Base-by-base conservation (phyloP, 169 alveolate species). In the Hepatocystis sp. region DNA sequence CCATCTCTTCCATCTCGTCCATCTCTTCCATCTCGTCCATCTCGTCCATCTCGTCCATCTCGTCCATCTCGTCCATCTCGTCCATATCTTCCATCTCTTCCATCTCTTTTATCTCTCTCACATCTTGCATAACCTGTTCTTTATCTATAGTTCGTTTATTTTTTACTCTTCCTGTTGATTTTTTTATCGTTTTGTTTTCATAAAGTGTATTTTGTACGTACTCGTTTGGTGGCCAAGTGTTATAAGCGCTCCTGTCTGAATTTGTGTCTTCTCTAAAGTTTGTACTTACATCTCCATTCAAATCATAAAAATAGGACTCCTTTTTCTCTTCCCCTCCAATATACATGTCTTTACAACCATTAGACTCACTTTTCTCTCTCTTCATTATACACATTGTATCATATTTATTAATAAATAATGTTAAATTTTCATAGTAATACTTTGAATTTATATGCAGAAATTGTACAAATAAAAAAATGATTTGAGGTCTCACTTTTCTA, bases 361-460 rank as follows among this genome's bases (percentile, higher is more conserved):
- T 34, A 34, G 44, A 4, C 44, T 34, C 8, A 4, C 8, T 34
- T 8, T 4, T 34, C 44, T 34, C 44, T 34, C 44, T 34, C 44
- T 34, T 34, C 44, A 76, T 40, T 36, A 76, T 27, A 58, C 58
- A 58, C 25, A 58, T 60, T 58, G 58, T 76, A 51, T 76, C 76
- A 76, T 76, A 76, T 8, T 56, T 76, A 28, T 76, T 42, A 4
- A 76, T 21, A 58, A 76, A 71, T 15, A 58, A 32, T 30, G 61
- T 42, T 34, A 76, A 53, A 58, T 76, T 76, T 28, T 58, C 58
- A 39, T 27, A 76, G 58, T 76, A 76, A 58, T 76, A 76, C 30
- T 76, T 76, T 5, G 88, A 40, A 63, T 76, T 76, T 25, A 76
- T 36, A 28, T 76, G 58, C 10, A 76, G 36, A 39, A 76, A 76